Evolutionary conservation across 257 asterid species (phyloP).

Genomic region (Scutellaria barbata): DNA sequence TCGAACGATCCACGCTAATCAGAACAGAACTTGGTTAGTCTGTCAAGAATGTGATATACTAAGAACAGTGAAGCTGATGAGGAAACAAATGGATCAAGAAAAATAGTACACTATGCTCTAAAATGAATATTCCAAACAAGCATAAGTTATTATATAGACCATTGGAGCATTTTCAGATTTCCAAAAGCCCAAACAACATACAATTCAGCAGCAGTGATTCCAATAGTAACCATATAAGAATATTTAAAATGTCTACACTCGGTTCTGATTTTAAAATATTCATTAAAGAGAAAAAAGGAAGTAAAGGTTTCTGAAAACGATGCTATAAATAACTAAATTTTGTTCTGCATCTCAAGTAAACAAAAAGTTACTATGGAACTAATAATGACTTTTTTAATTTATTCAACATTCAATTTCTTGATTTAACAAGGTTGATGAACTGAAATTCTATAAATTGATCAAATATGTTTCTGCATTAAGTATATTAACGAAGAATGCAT

Average conservation of each 20-base stretch:
- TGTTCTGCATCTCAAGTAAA: neutral
- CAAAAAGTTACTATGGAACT: neutral
- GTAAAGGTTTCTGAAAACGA: neutral
- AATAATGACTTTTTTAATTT: neutral
- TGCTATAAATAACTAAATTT: neutral
- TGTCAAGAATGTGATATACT: slow-evolving; percentile 39
- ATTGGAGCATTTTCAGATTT: neutral
- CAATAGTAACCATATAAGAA: slow-evolving; percentile 4
- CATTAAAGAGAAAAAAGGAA: neutral
- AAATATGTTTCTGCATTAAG: neutral
- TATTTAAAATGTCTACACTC: neutral
- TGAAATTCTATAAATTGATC: neutral
- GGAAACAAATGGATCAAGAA: slow-evolving; percentile 2
- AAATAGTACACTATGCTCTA: neutral
- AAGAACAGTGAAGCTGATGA: slow-evolving; percentile 5
- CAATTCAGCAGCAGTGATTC: neutral
- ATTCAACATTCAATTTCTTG: neutral
- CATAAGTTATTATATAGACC: neutral
- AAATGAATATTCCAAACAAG: slow-evolving; percentile 6
- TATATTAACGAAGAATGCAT: neutral
- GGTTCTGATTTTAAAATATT: neutral
- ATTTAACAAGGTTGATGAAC: neutral
- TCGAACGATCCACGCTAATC: slow-evolving; percentile 88
- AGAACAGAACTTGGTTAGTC: slow-evolving; percentile 43
- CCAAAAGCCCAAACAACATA: neutral